Evolutionary conservation across 139 green algal genomes (phyloP).

Genomic region (Asterochloris sp.): DNA sequence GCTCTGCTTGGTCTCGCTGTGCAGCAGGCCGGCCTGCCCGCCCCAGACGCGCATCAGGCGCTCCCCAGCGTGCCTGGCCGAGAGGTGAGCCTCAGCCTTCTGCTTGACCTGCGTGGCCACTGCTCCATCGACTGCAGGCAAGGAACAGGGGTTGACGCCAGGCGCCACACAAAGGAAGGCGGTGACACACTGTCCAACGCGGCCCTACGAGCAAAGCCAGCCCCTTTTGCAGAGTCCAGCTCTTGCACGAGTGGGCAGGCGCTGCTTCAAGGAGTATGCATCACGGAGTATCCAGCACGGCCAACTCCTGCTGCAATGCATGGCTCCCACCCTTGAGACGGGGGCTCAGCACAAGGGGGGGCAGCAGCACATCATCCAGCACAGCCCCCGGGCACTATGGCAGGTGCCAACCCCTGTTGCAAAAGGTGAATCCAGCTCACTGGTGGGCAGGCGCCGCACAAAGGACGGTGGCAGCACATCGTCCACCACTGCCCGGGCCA

Average conservation of each 20-base stretch:
- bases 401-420: background rate
- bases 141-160: background rate
- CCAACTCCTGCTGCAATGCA: too few relatives aligned
- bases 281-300: too few relatives aligned
- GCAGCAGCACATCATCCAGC: background rate
- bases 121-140: slow-evolving; percentile 1
- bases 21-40: slow-evolving; percentile 38
- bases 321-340: too few relatives aligned
- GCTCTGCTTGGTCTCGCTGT: slow-evolving; percentile 53
- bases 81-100: slow-evolving; percentile 49
- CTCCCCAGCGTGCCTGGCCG: slow-evolving; percentile 65
- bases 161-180: too few relatives aligned
- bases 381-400: background rate
- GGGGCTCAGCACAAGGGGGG: too few relatives aligned
- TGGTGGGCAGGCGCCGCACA: slow-evolving; percentile 26
- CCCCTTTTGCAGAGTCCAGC: too few relatives aligned
- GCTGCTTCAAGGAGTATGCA: too few relatives aligned
- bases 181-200: too few relatives aligned
- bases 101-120: background rate
- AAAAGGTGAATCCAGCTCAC: background rate
- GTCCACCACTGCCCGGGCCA: slow-evolving; percentile 78
- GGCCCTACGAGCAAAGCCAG: too few relatives aligned
- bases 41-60: slow-evolving; percentile 81
- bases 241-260: too few relatives aligned
- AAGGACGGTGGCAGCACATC: slow-evolving; percentile 78